A percentile compares a stretch with the other conserved stretches of the same genome.
These are phyloP conservation scores for Suillus occidentalis DNA, from an alignment of 768 basidiomycete species.

Conservation along the genomic window DNA sequence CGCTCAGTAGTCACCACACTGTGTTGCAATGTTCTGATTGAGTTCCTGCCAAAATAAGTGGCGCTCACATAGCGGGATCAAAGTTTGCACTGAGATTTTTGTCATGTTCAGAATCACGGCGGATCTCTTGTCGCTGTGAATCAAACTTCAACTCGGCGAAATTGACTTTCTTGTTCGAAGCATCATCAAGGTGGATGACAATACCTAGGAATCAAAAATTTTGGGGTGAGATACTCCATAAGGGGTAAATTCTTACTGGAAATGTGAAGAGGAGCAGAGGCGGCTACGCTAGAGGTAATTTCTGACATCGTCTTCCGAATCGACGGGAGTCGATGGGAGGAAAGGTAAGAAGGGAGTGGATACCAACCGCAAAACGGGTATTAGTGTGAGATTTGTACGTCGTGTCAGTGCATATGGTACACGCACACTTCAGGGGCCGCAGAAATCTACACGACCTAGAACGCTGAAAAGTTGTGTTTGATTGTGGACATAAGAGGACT, in stretches of 20 bases:
- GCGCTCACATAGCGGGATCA: slow-evolving; percentile 3
- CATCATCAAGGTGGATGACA: background rate
- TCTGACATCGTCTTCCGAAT: background rate
- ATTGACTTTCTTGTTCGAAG: slow-evolving; percentile 4
- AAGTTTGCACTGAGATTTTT: background rate
- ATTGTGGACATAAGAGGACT: too few relatives aligned
- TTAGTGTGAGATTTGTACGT: background rate
- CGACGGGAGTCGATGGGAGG: background rate
- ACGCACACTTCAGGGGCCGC: background rate
- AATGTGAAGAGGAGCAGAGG: background rate
- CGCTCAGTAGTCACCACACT: background rate
- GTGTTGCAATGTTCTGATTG: background rate
- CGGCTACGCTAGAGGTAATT: background rate
- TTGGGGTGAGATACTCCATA: background rate
- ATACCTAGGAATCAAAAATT: background rate
- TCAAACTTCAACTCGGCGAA: slow-evolving; percentile 4
- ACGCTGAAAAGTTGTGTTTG: too few relatives aligned
- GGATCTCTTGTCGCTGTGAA: background rate
- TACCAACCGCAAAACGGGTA: background rate
- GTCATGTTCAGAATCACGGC: background rate
- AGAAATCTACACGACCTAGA: background rate
- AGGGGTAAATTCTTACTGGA: background rate
- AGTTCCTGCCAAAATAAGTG: background rate
- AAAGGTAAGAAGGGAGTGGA: background rate
- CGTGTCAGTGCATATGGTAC: background rate